Conservation (phyloP, 1,139 yeast genomes). For the Pichia sp. region DNA sequence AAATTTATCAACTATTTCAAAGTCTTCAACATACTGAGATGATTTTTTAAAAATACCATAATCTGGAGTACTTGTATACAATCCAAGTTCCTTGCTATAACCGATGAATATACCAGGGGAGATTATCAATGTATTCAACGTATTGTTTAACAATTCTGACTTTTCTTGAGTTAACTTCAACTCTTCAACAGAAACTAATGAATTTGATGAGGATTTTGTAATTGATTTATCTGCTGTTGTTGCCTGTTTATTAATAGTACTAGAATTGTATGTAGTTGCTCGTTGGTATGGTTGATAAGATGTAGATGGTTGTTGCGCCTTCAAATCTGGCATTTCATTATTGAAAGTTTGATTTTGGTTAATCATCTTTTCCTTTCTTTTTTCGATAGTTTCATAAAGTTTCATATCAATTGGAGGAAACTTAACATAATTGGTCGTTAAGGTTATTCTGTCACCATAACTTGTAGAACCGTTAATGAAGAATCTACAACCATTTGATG, state of each 20-base stretch:
- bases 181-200: slow-evolving; percentile 29
- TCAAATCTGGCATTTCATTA: slow-evolving; percentile 9
- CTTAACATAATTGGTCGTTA: slow-evolving; percentile 55
- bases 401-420: slow-evolving; percentile 74
- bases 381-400: slow-evolving; percentile 50
- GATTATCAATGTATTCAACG: slow-evolving; percentile 52
- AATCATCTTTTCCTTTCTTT: slow-evolving; percentile 36
- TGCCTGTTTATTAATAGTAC: neutral
- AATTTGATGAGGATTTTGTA: slow-evolving; percentile 25
- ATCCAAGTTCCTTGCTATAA: slow-evolving; percentile 40
- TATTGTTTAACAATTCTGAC: slow-evolving; percentile 40
- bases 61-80: slow-evolving; percentile 76
- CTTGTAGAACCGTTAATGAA: slow-evolving; percentile 54
- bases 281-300: slow-evolving; percentile 1
- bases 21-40: slow-evolving; percentile 74
- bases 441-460: slow-evolving; percentile 35
- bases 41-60: slow-evolving; percentile 77
- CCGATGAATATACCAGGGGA: slow-evolving; percentile 83
- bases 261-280: neutral
- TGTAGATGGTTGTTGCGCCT: slow-evolving; percentile 7
- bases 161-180: slow-evolving; percentile 33
- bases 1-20: slow-evolving; percentile 66
- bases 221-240: slow-evolving; percentile 19
- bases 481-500: slow-evolving; percentile 81
- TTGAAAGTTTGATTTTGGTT: slow-evolving; percentile 37